Evolutionary conservation across 306 rosid genomes (phyloP), one percentile per base, ranked within the genome.

Genomic region (Cicer yamashitae): DNA sequence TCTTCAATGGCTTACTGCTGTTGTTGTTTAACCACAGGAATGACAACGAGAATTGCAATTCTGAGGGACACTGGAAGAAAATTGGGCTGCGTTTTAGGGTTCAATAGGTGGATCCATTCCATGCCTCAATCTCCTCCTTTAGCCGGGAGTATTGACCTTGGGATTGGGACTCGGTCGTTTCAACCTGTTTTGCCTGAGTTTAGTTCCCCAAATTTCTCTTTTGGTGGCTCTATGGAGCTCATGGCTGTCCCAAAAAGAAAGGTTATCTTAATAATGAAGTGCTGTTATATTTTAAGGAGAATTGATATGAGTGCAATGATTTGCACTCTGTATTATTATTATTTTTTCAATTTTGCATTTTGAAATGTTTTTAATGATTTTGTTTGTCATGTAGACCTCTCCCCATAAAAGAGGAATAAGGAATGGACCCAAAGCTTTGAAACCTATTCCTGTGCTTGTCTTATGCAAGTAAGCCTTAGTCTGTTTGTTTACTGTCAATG

Each of bases 201-300:
- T 67, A 84, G 77, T 57, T 79, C 84, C 77, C 91, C 87, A 1
- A 84, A 76, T 71, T 84, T 84, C 83, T 61, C 85, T 14, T 84
- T 76, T 66, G 86, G 79, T 12, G 93, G 87, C 37, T 85, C 91
- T 22, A 88, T 93, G 96, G 98, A 93, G 77, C 96, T 93, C 79
- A 91, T 93, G 98, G 96, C 88, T 78, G 97, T 87, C 57, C 98
- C 97, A 4, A 91, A 88, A 86, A 81, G 65, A 52, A 93, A 88
- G 96, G 97, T 77, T 84, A 64, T 48, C 14, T 6, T 4, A 18
- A 39, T 64, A 30, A 0, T 3, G 34, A 30, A 30, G 34, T 30
- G 34, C 34, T 30, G 34, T 3, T 30, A 30, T 30, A 30, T 30
- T 68, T 61, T 34, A 38, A 45, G 41, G 13, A 38, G 59, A 52